Evolutionary conservation across 169 alveolate genomes (phyloP).

Genomic region (Besnoitia besnoiti): DNA sequence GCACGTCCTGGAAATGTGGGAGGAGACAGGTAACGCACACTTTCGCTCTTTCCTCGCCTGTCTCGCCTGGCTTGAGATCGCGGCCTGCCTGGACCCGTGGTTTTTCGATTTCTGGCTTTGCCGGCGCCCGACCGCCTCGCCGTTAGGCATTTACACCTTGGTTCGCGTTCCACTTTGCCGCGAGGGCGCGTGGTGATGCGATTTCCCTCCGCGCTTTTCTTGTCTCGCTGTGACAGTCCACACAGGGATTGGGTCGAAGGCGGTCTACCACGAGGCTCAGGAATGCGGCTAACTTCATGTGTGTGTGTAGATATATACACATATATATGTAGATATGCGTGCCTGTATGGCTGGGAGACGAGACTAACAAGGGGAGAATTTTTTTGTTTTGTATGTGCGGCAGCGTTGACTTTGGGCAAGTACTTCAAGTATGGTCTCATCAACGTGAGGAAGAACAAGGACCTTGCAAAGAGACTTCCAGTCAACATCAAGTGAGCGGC

Average conservation of each 20-base stretch:
- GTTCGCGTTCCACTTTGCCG: too few relatives aligned
- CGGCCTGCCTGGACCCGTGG: too few relatives aligned
- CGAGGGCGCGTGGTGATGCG: too few relatives aligned
- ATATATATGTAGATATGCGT: not conserved
- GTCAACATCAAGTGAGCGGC: constrained; percentile 52
- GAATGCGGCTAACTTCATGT: too few relatives aligned
- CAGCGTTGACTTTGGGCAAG: constrained; percentile 64
- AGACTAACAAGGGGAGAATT: not conserved
- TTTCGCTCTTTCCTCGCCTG: not conserved
- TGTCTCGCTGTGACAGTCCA: too few relatives aligned
- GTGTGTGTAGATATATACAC: not conserved
- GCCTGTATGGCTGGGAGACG: too few relatives aligned
- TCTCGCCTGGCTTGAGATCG: not conserved
- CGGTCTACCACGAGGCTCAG: too few relatives aligned
- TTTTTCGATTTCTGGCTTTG: too few relatives aligned
- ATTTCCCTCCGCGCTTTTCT: too few relatives aligned
- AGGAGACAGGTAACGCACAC: constrained; percentile 21
- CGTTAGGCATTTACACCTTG: too few relatives aligned
- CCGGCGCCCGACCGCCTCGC: too few relatives aligned
- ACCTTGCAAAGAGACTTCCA: constrained; percentile 41
- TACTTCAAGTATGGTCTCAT: constrained; percentile 57
- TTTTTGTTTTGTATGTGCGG: not conserved
- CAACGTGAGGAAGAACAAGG: constrained; percentile 46
- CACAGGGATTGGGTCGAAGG: too few relatives aligned
- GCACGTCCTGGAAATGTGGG: constrained; percentile 60